A percentile compares a stretch with the other conserved stretches of the same genome.
Evolutionary conservation across 78 protist genomes (phyloP).

Genomic region (Dictyostelium citrinum): DNA sequence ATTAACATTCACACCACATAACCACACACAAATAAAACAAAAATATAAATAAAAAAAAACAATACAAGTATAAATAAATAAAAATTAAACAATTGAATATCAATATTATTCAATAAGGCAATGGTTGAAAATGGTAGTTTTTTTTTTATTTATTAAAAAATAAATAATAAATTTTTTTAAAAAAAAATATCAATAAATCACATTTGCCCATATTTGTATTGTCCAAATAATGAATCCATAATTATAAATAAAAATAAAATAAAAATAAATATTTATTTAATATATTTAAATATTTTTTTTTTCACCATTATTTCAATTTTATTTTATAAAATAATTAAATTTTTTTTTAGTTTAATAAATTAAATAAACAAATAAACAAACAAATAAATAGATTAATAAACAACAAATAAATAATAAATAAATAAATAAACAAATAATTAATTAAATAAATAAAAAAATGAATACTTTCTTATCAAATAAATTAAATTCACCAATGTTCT

Average conservation of each 20-base stretch:
- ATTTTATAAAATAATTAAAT: no score
- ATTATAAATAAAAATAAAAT: neutral
- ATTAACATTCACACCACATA: neutral
- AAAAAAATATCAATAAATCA: neutral
- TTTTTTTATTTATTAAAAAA: neutral
- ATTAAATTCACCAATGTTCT: slow-evolving; percentile 33
- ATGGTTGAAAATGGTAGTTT: slow-evolving; percentile 2
- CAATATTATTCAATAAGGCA: neutral
- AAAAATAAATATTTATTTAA: neutral
- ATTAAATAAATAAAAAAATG: neutral
- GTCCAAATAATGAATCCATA: neutral
- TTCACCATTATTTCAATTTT: no score
- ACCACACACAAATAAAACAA: neutral
- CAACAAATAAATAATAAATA: no score
- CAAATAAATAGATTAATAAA: no score
- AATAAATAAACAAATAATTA: neutral
- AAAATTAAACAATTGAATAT: neutral
- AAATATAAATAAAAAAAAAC: neutral
- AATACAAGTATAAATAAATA: neutral
- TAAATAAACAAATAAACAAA: no score
- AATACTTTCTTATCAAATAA: neutral
- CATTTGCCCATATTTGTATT: neutral
- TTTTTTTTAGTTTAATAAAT: no score
- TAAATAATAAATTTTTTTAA: no score
- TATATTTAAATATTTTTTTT: neutral